A percentile compares a stretch with the other conserved stretches of the same genome.
Evolutionary conservation across 768 basidiomycete species (phyloP).

Genomic region (Lentinula detonsa): DNA sequence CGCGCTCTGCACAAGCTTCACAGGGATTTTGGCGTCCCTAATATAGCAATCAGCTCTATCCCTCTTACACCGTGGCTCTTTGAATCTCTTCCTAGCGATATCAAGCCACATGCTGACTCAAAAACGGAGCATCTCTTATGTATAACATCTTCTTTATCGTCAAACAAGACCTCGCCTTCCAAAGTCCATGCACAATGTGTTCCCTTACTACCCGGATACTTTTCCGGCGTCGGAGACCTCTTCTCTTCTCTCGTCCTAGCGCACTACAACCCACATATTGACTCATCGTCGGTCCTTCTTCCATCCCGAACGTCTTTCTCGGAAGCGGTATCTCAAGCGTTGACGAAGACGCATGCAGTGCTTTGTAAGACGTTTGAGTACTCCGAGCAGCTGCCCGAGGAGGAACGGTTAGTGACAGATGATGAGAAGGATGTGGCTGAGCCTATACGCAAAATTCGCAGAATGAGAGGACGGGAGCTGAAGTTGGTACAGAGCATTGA

Average conservation of each 20-base stretch:
- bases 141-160: conserved; percentile 57
- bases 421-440: conserved; percentile 66
- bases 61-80: conserved; percentile 62
- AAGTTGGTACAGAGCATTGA: conserved; percentile 75
- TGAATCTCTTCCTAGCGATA: conserved; percentile 38
- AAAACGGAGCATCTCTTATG: conserved; percentile 63
- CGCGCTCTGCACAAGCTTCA: conserved; percentile 72
- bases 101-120: conserved; percentile 29
- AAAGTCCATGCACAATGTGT: conserved; percentile 67
- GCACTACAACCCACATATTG: conserved; percentile 46
- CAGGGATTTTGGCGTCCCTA: conserved; percentile 64
- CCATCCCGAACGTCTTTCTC: conserved; percentile 37
- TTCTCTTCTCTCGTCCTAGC: conserved; percentile 90
- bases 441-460: conserved; percentile 56
- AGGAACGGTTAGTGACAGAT: conserved; percentile 59
- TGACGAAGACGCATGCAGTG: conserved; percentile 73
- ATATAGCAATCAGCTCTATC: conserved; percentile 91
- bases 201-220: conserved; percentile 83
- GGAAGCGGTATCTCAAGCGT: conserved; percentile 57
- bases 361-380: conserved; percentile 54
- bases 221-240: conserved; percentile 94
- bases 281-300: neutral
- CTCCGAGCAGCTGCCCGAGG: conserved; percentile 50
- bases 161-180: conserved; percentile 22
- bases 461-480: conserved; percentile 86